Base-by-base conservation (phyloP, 345 rosid genomes). In the Clarkia xantiana region DNA sequence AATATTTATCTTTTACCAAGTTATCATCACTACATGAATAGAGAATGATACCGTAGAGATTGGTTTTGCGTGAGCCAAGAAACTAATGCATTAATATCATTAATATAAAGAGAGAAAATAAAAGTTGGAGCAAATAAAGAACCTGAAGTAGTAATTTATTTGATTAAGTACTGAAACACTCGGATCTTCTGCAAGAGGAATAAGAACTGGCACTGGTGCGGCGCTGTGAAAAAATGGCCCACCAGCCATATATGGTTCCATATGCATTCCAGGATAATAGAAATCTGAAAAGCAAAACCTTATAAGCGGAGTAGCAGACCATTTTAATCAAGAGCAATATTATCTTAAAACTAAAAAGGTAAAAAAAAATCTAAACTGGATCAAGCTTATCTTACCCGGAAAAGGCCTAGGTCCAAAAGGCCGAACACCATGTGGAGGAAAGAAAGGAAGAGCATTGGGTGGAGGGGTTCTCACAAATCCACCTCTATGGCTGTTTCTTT, bases 91-190 rank as follows among this genome's bases (percentile, higher is more conserved):
- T 17, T 12, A 11, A 39, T 19, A 10, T 5, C 11, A 12, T 14
- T 18, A 19, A 16, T 36, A 29, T 10, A 18, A 34, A 11, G 14
- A 43, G 45, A 20, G 13, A 45, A 9, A 19, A 44, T 12, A 43
- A 18, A 53, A 14, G 20, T 52, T 38, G 40, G 19, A 0, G 36
- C 12, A 14, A 19, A 41, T 22, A 47, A 44, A 38, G 22, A 58
- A 77, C 88, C 88, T 80, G 77, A 80, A 80, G 65, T 80, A 80
- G 61, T 75, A 80, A 41, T 80, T 77, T 44, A 80, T 80, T 63
- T 80, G 88, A 42, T 45, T 40, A 42, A 72, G 52, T 68, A 80
- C 22, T 65, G 53, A 40, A n/a, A 49, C 56, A 45, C 61, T 38
- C 50, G 61, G 47, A 60, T 60, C 50, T 17, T 72, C 77, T 20